Conservation (phyloP, 306 rosid species). For the Castanopsis chinensis region DNA sequence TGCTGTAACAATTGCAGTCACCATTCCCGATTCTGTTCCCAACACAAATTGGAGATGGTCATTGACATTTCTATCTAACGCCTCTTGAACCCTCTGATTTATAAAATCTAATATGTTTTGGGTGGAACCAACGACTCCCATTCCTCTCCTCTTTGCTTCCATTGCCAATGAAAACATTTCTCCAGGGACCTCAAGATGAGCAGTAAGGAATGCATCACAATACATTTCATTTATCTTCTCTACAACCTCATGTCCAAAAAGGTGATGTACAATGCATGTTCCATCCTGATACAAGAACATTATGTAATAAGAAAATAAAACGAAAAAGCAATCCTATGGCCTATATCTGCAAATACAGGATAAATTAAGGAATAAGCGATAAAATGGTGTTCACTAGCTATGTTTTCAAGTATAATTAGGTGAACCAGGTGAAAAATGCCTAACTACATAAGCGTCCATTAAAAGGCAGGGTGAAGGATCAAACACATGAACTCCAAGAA, state of each 20-base stretch:
- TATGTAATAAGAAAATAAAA: conserved; percentile 22
- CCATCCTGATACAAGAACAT: conserved; percentile 65
- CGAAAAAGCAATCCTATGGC: background rate
- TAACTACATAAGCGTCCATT: background rate
- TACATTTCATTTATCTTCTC: conserved; percentile 88
- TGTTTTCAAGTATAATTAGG: background rate
- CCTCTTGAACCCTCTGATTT: conserved; percentile 77
- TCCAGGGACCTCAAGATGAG: conserved; percentile 98
- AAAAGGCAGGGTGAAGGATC: background rate
- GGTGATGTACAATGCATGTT: conserved; percentile 89
- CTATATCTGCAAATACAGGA: conserved; percentile 1
- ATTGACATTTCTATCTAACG: conserved; percentile 71
- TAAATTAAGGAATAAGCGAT: background rate
- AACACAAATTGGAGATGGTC: conserved; percentile 90
- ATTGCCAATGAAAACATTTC: conserved; percentile 97
- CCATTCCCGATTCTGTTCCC: conserved; percentile 98
- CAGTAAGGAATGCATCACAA: conserved; percentile 91
- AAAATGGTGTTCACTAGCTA: background rate
- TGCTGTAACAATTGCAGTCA: conserved; percentile 84
- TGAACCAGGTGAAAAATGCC: background rate
- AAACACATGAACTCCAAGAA: background rate
- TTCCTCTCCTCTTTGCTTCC: conserved; percentile 99
- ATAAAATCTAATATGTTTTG: conserved; percentile 88
- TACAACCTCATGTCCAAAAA: conserved; percentile 94
- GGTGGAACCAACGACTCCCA: conserved; percentile 96